phyloP scores from a whole-genome alignment of 176 grass and related monocot genomes.

The Coix lacrymajobi region DNA sequence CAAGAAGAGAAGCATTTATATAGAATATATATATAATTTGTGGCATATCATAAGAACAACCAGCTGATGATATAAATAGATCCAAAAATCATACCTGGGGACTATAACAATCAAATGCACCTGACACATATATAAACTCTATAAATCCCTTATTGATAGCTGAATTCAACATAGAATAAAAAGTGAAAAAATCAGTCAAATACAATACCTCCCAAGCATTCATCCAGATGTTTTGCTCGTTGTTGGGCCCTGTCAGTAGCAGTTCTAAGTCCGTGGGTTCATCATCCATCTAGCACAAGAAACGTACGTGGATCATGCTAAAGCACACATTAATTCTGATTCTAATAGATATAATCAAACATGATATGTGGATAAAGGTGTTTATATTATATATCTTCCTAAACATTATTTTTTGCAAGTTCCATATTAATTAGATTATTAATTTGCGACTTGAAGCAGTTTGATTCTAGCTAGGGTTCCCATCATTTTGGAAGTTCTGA shows the following conservation, averaged over 20 bases:
- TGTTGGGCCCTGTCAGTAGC: background rate
- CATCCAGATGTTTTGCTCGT: background rate
- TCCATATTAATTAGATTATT: no score
- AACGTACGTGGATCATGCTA: background rate
- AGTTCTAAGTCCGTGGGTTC: background rate
- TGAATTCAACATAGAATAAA: background rate
- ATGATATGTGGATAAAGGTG: no score
- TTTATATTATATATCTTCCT: no score
- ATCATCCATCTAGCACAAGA: background rate
- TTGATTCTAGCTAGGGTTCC: no score
- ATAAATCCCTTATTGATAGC: background rate
- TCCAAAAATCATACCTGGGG: background rate
- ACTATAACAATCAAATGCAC: background rate
- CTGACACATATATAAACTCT: background rate
- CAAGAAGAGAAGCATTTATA: background rate
- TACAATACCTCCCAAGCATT: background rate
- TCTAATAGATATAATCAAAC: no score
- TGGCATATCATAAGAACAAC: no score
- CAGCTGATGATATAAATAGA: background rate
- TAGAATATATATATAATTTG: background rate
- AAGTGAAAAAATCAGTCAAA: background rate
- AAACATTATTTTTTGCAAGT: no score
- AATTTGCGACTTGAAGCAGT: no score
- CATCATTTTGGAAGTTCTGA: no score
- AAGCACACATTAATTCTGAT: no score